Evolutionary conservation across 345 rosid genomes (phyloP).

Genomic region (Hibiscus tridactylites): DNA sequence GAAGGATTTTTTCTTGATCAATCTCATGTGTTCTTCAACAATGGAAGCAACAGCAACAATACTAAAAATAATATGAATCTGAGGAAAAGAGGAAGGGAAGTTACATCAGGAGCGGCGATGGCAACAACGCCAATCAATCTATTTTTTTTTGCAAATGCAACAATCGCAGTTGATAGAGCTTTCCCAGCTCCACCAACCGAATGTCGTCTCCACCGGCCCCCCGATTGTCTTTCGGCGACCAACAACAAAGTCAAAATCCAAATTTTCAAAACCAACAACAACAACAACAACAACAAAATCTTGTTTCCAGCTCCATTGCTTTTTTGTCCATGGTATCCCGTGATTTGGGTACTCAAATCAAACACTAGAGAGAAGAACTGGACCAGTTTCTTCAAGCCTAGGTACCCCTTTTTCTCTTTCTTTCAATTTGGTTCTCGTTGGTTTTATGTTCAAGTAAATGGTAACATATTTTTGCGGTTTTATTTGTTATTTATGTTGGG

Average conservation of each 20-base stretch:
- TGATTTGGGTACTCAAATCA: slow-evolving; percentile 53
- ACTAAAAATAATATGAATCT: slow-evolving; percentile 17
- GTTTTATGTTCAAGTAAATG: too few species aligned
- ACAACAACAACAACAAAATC: slow-evolving; percentile 16
- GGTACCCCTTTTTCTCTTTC: slow-evolving; percentile 30
- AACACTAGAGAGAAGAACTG: slow-evolving; percentile 63
- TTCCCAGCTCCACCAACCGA: slow-evolving; percentile 46
- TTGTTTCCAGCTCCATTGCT: slow-evolving; percentile 22
- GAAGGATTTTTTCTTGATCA: slow-evolving; percentile 45
- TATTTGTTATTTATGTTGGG: too few species aligned
- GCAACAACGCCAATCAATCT: slow-evolving; percentile 20
- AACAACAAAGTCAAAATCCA: not conserved
- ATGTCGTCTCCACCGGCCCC: slow-evolving; percentile 75
- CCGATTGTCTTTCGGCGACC: slow-evolving; percentile 51
- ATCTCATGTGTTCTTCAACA: slow-evolving; percentile 39
- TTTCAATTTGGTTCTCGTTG: not conserved
- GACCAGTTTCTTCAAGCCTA: slow-evolving; percentile 69
- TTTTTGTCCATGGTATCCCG: slow-evolving; percentile 28
- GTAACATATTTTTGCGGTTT: too few species aligned
- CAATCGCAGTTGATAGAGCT: slow-evolving; percentile 45
- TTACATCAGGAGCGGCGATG: slow-evolving; percentile 15
- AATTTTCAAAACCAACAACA: slow-evolving; percentile 9
- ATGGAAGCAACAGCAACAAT: slow-evolving; percentile 1
- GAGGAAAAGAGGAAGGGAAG: slow-evolving; percentile 63
- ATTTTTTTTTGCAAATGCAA: slow-evolving; percentile 35